These are phyloP conservation scores for Nakazawaea ernobii DNA, from an alignment of 805 yeast species.

Conservation along the genomic window DNA sequence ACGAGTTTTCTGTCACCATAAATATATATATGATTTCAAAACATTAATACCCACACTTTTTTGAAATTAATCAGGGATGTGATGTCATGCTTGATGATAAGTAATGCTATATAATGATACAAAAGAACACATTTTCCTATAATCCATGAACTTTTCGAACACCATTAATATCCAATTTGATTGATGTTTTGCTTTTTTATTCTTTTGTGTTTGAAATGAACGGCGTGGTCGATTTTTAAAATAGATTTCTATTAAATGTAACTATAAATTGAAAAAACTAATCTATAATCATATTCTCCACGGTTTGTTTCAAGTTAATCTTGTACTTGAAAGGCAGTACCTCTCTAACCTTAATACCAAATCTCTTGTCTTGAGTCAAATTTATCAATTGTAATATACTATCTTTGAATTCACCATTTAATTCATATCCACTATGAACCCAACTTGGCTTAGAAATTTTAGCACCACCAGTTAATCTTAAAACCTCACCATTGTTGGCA, in stretches of 20 bases:
- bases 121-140: too few species aligned
- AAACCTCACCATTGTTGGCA: conserved; percentile 44
- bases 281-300: conserved; percentile 13
- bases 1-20: too few species aligned
- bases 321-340: conserved; percentile 46
- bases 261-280: conserved; percentile 13
- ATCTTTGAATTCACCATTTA: conserved; percentile 40
- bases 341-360: conserved; percentile 62
- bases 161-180: too few species aligned
- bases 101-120: too few species aligned
- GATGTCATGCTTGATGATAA: too few species aligned
- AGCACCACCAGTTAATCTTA: conserved; percentile 79
- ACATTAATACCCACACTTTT: too few species aligned
- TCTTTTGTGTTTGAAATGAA: too few species aligned
- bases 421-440: conserved; percentile 75
- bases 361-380: conserved; percentile 60
- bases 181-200: too few species aligned
- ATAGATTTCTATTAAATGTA: conserved; percentile 11
- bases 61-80: too few species aligned
- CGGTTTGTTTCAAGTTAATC: conserved; percentile 4
- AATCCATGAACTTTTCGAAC: too few species aligned
- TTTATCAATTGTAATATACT: conserved; percentile 51
- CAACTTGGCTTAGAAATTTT: conserved; percentile 70
- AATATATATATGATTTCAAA: too few species aligned
- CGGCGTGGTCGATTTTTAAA: background rate